Evolutionary conservation across 2,329 filamentous ascomycete species (phyloP).

Genomic region (Colletotrichum euphorbiae): DNA sequence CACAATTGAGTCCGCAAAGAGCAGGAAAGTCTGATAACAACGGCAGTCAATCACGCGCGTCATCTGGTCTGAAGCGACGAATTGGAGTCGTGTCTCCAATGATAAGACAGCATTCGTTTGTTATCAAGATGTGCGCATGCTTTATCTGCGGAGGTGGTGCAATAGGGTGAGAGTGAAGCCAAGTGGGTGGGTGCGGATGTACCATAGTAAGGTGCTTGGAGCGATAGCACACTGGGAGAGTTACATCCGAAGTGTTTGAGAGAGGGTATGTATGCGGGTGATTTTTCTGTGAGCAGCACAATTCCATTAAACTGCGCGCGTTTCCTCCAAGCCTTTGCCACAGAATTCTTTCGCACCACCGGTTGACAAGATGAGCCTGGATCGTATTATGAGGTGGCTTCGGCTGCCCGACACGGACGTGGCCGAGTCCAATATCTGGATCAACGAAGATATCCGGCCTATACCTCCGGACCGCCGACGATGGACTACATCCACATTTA

Average conservation of each 20-base stretch:
- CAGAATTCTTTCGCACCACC: too few relatives aligned
- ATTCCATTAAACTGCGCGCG: slow-evolving; percentile 16
- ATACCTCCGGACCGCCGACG: slow-evolving; percentile 34
- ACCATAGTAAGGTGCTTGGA: slow-evolving; percentile 15
- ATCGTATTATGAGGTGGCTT: slow-evolving; percentile 11
- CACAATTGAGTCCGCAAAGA: slow-evolving; percentile 8
- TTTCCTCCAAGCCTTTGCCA: neutral
- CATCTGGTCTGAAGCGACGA: neutral
- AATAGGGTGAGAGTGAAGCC: neutral
- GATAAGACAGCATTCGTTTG: slow-evolving; percentile 14
- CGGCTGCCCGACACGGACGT: slow-evolving; percentile 30
- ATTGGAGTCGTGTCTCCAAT: slow-evolving; percentile 32
- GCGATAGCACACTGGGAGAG: neutral
- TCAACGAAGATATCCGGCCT: slow-evolving; percentile 40
- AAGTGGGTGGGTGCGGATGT: too few relatives aligned
- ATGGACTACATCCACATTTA: slow-evolving; percentile 35
- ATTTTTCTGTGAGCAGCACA: neutral
- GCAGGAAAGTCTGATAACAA: slow-evolving; percentile 18
- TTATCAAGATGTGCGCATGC: neutral
- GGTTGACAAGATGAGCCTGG: slow-evolving; percentile 7
- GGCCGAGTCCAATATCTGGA: slow-evolving; percentile 38
- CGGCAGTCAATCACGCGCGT: too few relatives aligned
- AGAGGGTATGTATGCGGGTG: neutral
- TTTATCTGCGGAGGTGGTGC: slow-evolving; percentile 17
- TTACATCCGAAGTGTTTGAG: too few relatives aligned